Evolutionary conservation across 2,329 filamentous ascomycete genomes (phyloP).

Genomic region (Pyricularia sp.): DNA sequence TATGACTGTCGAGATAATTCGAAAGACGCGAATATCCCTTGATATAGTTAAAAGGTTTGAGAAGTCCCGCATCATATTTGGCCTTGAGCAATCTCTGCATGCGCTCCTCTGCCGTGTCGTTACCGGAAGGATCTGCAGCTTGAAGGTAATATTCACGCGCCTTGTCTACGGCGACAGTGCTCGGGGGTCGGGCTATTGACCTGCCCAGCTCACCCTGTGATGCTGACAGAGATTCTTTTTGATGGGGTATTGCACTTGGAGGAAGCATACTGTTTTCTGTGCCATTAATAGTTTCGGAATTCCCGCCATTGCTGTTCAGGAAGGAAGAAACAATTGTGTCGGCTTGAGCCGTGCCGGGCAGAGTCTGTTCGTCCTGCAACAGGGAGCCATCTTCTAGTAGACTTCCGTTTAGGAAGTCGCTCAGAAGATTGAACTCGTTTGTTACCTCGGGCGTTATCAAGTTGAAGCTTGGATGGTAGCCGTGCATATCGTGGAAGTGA

Average conservation of each 20-base stretch:
- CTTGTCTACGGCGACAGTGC: conserved; percentile 52
- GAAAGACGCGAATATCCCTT: conserved; percentile 86
- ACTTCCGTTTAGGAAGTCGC: conserved; percentile 90
- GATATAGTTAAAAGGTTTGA: conserved; percentile 97
- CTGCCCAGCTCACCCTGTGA: conserved; percentile 36
- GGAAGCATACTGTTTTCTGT: conserved; percentile 20
- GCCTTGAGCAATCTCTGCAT: conserved; percentile 91
- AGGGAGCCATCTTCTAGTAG: conserved; percentile 71
- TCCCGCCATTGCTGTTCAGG: conserved; percentile 22
- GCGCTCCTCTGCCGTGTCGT: conserved; percentile 75
- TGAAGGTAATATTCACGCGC: conserved; percentile 91
- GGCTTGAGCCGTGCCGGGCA: conserved; percentile 25
- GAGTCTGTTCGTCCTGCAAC: conserved; percentile 51
- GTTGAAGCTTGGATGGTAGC: conserved; percentile 87
- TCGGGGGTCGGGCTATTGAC: conserved; percentile 46
- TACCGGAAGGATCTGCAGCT: conserved; percentile 83
- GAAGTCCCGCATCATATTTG: conserved; percentile 87
- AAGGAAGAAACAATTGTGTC: conserved; percentile 37
- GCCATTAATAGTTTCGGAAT: conserved; percentile 18
- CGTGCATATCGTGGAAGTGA: conserved; percentile 88
- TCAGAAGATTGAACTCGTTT: conserved; percentile 92
- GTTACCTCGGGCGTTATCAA: conserved; percentile 73
- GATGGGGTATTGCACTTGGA: conserved; percentile 12
- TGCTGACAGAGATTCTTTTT: conserved; percentile 18
- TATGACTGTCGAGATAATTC: conserved; percentile 81